Percentiles rank a stretch among this genome's conserved stretches.
Conservation (phyloP, 345 rosid species). For the Raphanus raphanistrum region DNA sequence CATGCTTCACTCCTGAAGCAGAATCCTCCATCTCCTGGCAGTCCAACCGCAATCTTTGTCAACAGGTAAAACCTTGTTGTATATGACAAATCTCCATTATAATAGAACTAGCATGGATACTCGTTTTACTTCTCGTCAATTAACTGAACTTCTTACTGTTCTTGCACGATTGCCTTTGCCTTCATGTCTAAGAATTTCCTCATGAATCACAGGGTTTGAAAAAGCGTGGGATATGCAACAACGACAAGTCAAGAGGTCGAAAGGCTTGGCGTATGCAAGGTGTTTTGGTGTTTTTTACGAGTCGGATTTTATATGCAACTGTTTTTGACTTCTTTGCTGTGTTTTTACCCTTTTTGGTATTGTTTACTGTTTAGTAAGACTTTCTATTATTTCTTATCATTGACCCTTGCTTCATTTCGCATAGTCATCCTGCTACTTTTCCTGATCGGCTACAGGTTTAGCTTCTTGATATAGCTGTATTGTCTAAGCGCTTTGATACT, state of each 20-base stretch:
- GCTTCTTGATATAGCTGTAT: constrained; percentile 6
- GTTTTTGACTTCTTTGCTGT: neutral
- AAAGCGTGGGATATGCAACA: constrained; percentile 7
- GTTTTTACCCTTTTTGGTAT: neutral
- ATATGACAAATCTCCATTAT: neutral
- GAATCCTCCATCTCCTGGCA: constrained; percentile 85
- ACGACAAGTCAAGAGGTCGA: constrained; percentile 17
- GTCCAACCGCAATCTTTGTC: constrained; percentile 76
- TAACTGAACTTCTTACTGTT: neutral
- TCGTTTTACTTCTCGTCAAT: neutral
- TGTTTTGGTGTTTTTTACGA: constrained; percentile 5
- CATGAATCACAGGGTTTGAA: neutral
- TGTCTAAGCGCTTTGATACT: neutral
- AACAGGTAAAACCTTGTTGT: constrained; percentile 41
- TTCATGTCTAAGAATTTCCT: constrained; percentile 9
- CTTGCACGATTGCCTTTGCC: neutral
- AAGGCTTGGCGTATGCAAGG: constrained; percentile 8
- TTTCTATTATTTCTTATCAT: constrained; percentile 1
- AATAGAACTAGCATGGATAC: neutral
- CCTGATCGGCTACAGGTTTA: constrained; percentile 1
- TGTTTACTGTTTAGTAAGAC: neutral
- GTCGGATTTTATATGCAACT: neutral
- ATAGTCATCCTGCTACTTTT: neutral
- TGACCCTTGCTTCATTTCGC: neutral
- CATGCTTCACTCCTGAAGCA: constrained; percentile 50